Conservation (phyloP, 2,329 filamentous ascomycete genomes). For the Verruconis gallopava region DNA sequence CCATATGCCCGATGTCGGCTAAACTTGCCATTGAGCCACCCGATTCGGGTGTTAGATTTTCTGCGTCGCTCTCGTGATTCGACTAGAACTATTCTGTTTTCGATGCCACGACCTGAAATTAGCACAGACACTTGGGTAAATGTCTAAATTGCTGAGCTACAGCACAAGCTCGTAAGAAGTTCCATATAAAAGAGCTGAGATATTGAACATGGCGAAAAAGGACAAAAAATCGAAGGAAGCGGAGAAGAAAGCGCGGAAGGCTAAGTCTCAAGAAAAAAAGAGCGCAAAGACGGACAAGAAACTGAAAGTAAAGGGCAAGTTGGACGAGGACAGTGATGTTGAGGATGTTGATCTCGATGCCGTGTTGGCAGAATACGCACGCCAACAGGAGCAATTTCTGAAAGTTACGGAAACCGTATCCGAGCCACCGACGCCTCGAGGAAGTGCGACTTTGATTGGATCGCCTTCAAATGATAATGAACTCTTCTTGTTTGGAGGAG, state of each 20-base stretch:
- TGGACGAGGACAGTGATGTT: constrained; percentile 64
- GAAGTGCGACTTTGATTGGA: constrained; percentile 70
- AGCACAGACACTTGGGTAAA: too few relatives aligned
- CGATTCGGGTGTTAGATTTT: too few relatives aligned
- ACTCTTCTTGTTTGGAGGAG: constrained; percentile 82
- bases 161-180: too few relatives aligned
- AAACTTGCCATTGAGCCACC: neutral
- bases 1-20: neutral
- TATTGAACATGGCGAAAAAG: constrained; percentile 33
- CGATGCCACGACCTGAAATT: too few relatives aligned
- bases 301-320: constrained; percentile 48
- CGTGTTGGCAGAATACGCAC: constrained; percentile 84
- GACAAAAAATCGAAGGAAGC: constrained; percentile 44
- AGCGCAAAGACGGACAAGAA: constrained; percentile 65
- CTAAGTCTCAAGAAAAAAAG: constrained; percentile 77
- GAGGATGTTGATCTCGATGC: constrained; percentile 90
- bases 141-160: too few relatives aligned
- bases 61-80: too few relatives aligned
- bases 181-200: constrained; percentile 7
- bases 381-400: constrained; percentile 81
- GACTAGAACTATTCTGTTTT: too few relatives aligned
- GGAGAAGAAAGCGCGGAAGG: constrained; percentile 40
- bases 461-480: constrained; percentile 80
- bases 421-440: constrained; percentile 61
- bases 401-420: constrained; percentile 76